Base-by-base conservation (phyloP, 306 rosid species). In the Cucurbita pepo region DNA sequence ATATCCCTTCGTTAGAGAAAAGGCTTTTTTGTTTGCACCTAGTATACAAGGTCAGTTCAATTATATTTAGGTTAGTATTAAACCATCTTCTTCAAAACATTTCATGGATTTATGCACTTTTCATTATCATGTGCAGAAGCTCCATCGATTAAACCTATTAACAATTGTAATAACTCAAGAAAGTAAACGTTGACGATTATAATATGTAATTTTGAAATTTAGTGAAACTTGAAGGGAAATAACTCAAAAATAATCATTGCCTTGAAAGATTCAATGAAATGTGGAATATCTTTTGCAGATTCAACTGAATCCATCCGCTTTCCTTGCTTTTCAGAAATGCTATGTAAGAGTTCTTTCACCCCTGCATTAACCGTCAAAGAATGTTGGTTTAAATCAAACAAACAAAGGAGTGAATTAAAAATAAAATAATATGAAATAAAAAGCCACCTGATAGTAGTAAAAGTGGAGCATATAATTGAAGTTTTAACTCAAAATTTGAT, bases 321-420 rank as follows among this genome's bases (percentile, higher is more conserved):
- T 73, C 98, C 98, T 74, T 90, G 98, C 85, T 91, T 94, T 84
- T 88, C 97, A 6, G 98, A 94, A 77, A 94, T 80, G 77, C 73
- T 87, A 82, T 87, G 90, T 83, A 90, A 79, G 51, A 94, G 83
- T 66, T 94, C 97, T 86, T 94, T 94, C 50, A 86, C 96, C 84
- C 97, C 98, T 94, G 81, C 41, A 43, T 64, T 64, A 38, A 43
- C 12, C 56, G 7, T 21, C 72, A 67, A 44, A 47, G 19, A 13
- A 45, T 6, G 48, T 10, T 13, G 0, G 7, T 67, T 22, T 47
- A 67, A 67, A 44, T 47, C 22, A 30, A 22, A 67, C 22, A 10
- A 45, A 12, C 56, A 3, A 67, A 67, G 56, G 72, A 65, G 18
- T 11, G 36, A 22, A 22, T 7, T 21, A 45, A 22, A 67, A 47